Conservation (phyloP, 169 alveolate genomes). For the Plasmodium blacklocki region DNA sequence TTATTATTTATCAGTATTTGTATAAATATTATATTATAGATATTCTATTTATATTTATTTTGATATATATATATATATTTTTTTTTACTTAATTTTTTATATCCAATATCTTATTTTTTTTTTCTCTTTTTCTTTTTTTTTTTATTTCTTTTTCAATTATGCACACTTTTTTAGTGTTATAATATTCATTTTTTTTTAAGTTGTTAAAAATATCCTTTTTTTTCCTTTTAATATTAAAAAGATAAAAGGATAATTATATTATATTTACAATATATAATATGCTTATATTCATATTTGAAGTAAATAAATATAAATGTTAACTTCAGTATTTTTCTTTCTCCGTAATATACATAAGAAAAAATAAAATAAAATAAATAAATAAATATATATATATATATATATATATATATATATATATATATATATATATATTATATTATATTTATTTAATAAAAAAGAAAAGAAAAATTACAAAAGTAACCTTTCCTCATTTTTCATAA, state of each 20-base stretch:
- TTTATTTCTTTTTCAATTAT: background rate
- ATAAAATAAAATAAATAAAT: background rate
- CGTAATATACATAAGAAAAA: background rate
- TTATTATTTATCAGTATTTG: no score
- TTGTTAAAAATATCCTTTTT: constrained; percentile 6
- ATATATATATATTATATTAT: background rate
- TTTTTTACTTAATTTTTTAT: background rate
- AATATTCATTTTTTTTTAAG: constrained; percentile 6
- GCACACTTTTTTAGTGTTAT: background rate
- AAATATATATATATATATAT: background rate
- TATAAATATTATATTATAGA: no score
- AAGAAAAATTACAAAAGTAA: background rate
- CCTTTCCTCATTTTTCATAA: no score
- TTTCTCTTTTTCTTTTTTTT: background rate
- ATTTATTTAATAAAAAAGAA: background rate
- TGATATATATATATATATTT: background rate
- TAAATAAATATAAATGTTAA: no score
- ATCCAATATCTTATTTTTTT: background rate
- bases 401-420: background rate
- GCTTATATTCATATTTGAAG: no score
- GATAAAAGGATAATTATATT: no score
- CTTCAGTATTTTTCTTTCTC: background rate
- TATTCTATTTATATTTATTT: constrained; percentile 2
- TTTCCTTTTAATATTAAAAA: background rate
- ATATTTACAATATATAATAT: background rate